These are phyloP conservation scores for Lodderomyces margitis DNA, from an alignment of 1,139 yeast genomes.

Conservation along the genomic window DNA sequence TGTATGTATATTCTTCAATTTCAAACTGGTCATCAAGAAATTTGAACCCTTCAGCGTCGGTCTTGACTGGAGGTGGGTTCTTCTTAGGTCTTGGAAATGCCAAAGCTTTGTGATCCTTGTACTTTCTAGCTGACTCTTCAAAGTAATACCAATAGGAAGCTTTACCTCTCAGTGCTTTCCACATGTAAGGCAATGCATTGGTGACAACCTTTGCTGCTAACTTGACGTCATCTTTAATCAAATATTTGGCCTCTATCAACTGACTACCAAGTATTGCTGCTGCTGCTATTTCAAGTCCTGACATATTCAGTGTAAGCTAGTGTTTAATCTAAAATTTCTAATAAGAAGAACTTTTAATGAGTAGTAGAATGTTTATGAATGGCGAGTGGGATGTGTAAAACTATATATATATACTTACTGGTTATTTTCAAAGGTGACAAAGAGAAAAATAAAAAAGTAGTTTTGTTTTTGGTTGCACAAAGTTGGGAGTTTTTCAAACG, in stretches of 20 bases:
- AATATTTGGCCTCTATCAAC: slow-evolving; percentile 51
- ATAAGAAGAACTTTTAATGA: too few relatives aligned
- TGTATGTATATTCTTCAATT: slow-evolving; percentile 65
- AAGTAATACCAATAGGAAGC: slow-evolving; percentile 69
- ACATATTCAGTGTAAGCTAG: too few relatives aligned
- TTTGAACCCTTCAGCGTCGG: slow-evolving; percentile 33
- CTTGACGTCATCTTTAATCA: slow-evolving; percentile 53
- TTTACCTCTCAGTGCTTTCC: slow-evolving; percentile 42
- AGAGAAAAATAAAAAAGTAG: too few relatives aligned
- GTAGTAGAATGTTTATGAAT: too few relatives aligned
- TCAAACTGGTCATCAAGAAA: slow-evolving; percentile 54
- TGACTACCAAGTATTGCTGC: slow-evolving; percentile 45
- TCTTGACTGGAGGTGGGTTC: slow-evolving; percentile 28
- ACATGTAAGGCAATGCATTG: slow-evolving; percentile 42
- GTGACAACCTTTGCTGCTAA: slow-evolving; percentile 44
- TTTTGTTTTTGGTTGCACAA: too few relatives aligned
- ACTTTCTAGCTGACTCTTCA: slow-evolving; percentile 47
- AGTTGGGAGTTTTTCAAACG: too few relatives aligned
- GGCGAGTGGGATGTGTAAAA: too few relatives aligned
- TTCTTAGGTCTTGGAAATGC: slow-evolving; percentile 59
- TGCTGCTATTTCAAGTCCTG: slow-evolving; percentile 41
- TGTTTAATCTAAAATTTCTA: too few relatives aligned
- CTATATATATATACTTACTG: too few relatives aligned
- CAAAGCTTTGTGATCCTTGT: slow-evolving; percentile 58
- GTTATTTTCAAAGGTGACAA: too few relatives aligned